Base-by-base conservation (phyloP, 2,329 filamentous ascomycete genomes). In the Ustilaginoidea virens region DNA sequence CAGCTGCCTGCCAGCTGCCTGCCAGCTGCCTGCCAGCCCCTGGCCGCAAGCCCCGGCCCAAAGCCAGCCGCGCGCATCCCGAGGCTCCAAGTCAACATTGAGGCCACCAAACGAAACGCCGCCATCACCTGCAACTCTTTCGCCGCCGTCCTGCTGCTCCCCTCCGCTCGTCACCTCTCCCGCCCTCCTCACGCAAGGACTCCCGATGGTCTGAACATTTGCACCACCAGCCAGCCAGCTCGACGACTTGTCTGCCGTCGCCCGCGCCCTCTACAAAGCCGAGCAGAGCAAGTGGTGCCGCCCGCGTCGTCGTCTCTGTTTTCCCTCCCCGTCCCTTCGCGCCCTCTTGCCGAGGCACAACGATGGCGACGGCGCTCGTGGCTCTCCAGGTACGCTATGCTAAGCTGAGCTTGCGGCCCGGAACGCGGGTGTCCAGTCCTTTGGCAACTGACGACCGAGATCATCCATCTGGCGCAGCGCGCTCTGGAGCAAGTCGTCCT, bases 401-500 rank as follows among this genome's bases (percentile, higher is more conserved):
- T n/a, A n/a, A n/a, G n/a, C n/a, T n/a, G n/a, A n/a, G n/a, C n/a
- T n/a, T n/a, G n/a, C n/a, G n/a, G n/a, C n/a, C n/a, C n/a, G n/a
- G n/a, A n/a, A n/a, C n/a, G n/a, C n/a, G n/a, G n/a, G n/a, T n/a
- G 12, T 19, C n/a, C 5, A 16, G 7, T 22, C 7, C 7, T 7
- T 11, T 27, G 30, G 20, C 5, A n/a, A 17, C 17, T 12, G 17
- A 17, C 16, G 4, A 19, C 26, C 25, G 23, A 25, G 21, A 15
- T 17, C 7, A 18, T 30, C 16, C 26, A 27, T 25, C 28, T 29
- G 15, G 20, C 17, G n/a, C 45, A 87, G 80, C 62, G 66, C 41
- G 63, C 68, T 36, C 58, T 86, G 42, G 83, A 92, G 59, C 67
- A 69, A 41, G 65, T 93, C 32, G 63, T 86, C 40, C 69, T 90